Conservation (phyloP, 164 flowering plant genomes). For the Liquidambar formosana region DNA sequence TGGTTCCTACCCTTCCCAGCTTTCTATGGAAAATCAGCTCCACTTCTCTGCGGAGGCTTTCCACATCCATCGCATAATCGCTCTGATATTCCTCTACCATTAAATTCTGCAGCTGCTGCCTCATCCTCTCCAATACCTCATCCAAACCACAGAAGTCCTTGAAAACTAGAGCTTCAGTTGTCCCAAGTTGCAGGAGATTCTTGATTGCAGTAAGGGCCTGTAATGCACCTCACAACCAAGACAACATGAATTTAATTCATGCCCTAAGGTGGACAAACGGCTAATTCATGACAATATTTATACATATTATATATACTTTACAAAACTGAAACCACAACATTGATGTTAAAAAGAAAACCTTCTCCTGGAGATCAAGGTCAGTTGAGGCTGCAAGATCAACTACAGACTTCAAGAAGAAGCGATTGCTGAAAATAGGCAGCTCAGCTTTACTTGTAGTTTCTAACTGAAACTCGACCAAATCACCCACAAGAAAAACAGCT, state of each 20-base stretch:
- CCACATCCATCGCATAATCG: constrained; percentile 68
- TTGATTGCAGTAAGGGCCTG: constrained; percentile 76
- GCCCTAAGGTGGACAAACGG: no score
- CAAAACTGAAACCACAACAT: neutral
- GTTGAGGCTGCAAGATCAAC: constrained; percentile 57
- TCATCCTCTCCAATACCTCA: constrained; percentile 58
- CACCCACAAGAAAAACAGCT: constrained; percentile 70
- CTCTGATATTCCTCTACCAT: constrained; percentile 49
- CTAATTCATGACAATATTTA: no score
- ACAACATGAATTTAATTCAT: neutral
- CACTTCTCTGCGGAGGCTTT: constrained; percentile 72
- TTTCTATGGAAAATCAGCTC: constrained; percentile 52
- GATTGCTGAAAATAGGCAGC: constrained; percentile 52
- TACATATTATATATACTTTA: no score
- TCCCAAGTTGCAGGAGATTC: constrained; percentile 64
- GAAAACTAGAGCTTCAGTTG: constrained; percentile 52
- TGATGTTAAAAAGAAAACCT: constrained; percentile 42
- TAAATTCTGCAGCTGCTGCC: constrained; percentile 50
- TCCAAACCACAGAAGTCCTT: constrained; percentile 69
- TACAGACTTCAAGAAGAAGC: constrained; percentile 68
- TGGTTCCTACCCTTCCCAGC: constrained; percentile 46
- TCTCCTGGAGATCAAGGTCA: constrained; percentile 94
- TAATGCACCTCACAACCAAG: constrained; percentile 12
- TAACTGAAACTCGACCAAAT: constrained; percentile 58
- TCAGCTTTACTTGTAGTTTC: constrained; percentile 36